Evolutionary conservation across 192 early-diverging fungal genomes (phyloP), one percentile per base, ranked within the genome.

Genomic region (Backusella mclennaniae): DNA sequence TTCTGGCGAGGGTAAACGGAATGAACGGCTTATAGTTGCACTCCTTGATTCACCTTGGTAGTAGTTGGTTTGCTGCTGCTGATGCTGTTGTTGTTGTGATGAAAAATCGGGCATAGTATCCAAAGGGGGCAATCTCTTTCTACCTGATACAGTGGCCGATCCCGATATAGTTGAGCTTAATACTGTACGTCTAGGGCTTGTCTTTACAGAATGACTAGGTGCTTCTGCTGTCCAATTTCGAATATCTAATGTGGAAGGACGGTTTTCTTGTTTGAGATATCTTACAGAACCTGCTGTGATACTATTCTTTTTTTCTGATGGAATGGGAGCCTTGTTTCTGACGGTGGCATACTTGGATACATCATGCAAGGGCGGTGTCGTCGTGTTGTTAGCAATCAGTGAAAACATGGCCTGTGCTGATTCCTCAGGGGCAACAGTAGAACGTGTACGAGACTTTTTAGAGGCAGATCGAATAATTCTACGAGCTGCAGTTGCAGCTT

Each of bases 381-480:
- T 39, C 12, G 71, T 72, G 23, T 6, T 35, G 19, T 38, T 69
- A 36, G 68, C n/a, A 63, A 56, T 35, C 56, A 59, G 14, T 14
- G 52, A 33, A 74, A 74, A 41, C 73, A 74, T 74, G n/a, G 53
- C 53, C 19, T 63, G 35, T 42, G 63, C 66, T 19, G 59, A 66
- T 31, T 75, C 74, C 7, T 75, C 66, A 19, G 39, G 66, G 41
- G 67, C 42, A 23, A 35, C 38, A 31, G 41, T 66, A 42, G 74
- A 75, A 15, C 74, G 74, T 67, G 74, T 75, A 21, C 63, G 56
- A 42, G 66, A 66, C n/a, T 75, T 75, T n/a, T 42, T 66, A 33
- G 74, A 75, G 35, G 74, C 74, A 67, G 74, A 67, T 38, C 74
- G 74, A 67, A 75, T 75, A 26, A 75, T 35, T n/a, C 74, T 38